Conservation (phyloP, 257 asterid species). For the Asclepias syriaca region DNA sequence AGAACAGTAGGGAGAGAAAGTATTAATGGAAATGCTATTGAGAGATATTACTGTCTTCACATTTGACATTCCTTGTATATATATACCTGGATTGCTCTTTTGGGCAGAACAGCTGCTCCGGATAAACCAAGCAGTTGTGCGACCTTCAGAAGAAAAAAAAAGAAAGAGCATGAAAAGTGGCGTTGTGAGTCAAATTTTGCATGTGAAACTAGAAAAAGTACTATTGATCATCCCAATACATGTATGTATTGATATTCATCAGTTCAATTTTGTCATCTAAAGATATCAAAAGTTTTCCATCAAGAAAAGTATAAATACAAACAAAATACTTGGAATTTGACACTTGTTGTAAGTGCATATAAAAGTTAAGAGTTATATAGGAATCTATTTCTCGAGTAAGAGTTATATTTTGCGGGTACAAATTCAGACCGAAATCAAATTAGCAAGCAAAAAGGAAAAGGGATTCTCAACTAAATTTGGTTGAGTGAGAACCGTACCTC, state of each 20-base stretch:
- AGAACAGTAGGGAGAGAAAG: neutral
- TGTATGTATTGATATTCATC: neutral
- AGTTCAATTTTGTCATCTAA: neutral
- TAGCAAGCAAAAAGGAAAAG: no score
- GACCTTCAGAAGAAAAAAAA: conserved; percentile 37
- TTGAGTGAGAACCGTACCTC: conserved; percentile 39
- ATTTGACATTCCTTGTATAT: neutral
- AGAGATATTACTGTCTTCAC: neutral
- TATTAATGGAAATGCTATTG: neutral
- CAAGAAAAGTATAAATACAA: neutral
- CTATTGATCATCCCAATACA: no score
- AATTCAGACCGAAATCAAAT: no score
- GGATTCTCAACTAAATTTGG: neutral
- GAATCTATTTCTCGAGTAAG: no score
- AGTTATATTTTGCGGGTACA: no score
- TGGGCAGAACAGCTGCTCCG: conserved; percentile 75
- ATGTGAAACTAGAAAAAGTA: neutral
- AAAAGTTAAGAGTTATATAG: no score
- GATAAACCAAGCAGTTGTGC: conserved; percentile 74
- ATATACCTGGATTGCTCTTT: conserved; percentile 91
- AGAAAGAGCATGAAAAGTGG: neutral
- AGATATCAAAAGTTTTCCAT: neutral
- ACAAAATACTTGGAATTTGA: no score
- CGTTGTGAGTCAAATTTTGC: conserved; percentile 1
- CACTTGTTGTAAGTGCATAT: no score